A percentile compares a stretch with the other conserved stretches of the same genome.
These are phyloP conservation scores for Ustulina deusta DNA, from an alignment of 2,329 filamentous ascomycete genomes.

Conservation along the genomic window DNA sequence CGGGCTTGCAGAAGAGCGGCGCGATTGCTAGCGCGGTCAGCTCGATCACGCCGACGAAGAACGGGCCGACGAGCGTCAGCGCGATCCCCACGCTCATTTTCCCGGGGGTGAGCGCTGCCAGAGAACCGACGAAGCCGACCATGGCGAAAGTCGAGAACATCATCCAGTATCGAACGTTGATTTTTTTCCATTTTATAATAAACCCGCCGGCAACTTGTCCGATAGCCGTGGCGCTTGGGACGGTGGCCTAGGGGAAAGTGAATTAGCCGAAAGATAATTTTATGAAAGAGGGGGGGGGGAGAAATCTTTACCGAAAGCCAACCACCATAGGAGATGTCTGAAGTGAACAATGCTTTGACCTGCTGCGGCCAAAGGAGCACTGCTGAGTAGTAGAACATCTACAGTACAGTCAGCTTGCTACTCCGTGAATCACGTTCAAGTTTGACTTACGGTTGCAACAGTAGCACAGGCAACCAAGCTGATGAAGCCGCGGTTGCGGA, in stretches of 20 bases:
- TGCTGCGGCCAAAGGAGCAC: constrained; percentile 55
- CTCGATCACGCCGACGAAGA: constrained; percentile 55
- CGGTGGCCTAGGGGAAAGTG: constrained; percentile 47
- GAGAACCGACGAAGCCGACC: constrained; percentile 53
- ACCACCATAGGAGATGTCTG: constrained; percentile 52
- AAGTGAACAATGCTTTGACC: constrained; percentile 52
- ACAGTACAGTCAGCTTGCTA: constrained; percentile 10
- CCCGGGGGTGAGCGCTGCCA: constrained; percentile 52
- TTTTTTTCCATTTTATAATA: constrained; percentile 52
- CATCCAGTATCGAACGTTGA: constrained; percentile 54
- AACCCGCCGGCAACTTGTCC: constrained; percentile 52
- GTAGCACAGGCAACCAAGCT: constrained; percentile 53
- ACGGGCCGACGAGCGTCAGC: constrained; percentile 53
- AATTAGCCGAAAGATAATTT: constrained; percentile 26
- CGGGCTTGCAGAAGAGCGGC: constrained; percentile 53
- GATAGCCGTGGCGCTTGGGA: constrained; percentile 52
- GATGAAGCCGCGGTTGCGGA: constrained; percentile 54
- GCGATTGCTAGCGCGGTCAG: constrained; percentile 52
- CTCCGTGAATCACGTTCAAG: neutral
- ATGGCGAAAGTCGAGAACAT: constrained; percentile 54
- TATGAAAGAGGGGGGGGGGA: neutral
- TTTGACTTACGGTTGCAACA: constrained; percentile 50
- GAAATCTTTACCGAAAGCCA: constrained; percentile 50
- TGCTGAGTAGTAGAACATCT: constrained; percentile 52
- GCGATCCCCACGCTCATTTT: constrained; percentile 51